Base-by-base conservation (phyloP, 768 basidiomycete genomes). In the Tricholoma furcatifolium region DNA sequence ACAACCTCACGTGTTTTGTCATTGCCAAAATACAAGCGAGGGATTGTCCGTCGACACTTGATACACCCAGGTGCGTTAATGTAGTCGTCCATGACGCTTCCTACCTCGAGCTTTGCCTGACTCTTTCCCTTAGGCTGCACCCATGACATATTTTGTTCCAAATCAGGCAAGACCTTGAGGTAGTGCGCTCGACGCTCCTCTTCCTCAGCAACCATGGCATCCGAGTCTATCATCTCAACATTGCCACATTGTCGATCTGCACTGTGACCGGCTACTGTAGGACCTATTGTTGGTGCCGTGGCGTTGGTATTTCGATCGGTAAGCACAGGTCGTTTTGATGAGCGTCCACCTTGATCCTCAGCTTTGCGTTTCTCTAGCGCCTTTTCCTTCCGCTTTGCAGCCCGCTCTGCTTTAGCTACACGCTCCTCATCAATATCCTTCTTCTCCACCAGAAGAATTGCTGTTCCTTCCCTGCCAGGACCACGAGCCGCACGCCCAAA, bases 401-500 rank as follows among this genome's bases (percentile, higher is more conserved):
- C 54, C 20, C 53, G 41, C 12, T 49, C 55, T 9, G 41, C 56
- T 47, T 60, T 53, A 21, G 32, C 47, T 46, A 51, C 43, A 27
- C 55, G n/a, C 27, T 60, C 59, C n/a, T 60, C 56, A 48, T 68
- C 61, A 45, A 61, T 62, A 51, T 65, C 51, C 30, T 66, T 64
- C 44, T 58, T 64, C 39, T 71, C 67, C 6, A 62, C 60, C 27
- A 71, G 55, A 8, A 70, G 31, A 6, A 70, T 47, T 2, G 58
- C 63, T 3, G 54, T 64, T 6, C 48, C 69, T n/a, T 40, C 50
- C 4, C 15, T 12, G 1, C 44, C 50, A n/a, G 4, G 35, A 36
- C 53, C 58, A 9, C 59, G 50, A 15, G 58, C 71, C 2, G 57
- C 71, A 14, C 61, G 63, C 2, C 73, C 72, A 46, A 71, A 64